These are phyloP conservation scores for Sicyos edulis DNA, from an alignment of 306 rosid genomes.

Conservation along the genomic window DNA sequence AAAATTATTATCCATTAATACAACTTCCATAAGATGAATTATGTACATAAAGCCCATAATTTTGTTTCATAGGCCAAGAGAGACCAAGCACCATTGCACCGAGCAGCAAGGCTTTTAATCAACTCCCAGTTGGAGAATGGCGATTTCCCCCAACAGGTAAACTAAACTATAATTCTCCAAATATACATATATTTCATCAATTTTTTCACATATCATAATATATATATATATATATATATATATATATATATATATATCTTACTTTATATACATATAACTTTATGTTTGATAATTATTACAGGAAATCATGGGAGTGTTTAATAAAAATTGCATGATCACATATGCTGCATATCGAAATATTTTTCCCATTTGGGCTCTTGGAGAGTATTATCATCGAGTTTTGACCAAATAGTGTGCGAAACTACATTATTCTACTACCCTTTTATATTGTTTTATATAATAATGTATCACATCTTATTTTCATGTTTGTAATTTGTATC, in stretches of 20 bases:
- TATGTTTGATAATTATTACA: background rate
- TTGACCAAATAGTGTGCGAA: background rate
- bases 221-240: background rate
- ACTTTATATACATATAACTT: background rate
- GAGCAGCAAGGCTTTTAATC: conserved; percentile 20
- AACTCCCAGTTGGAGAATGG: conserved; percentile 25
- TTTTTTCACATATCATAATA: too few species aligned
- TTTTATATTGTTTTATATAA: background rate
- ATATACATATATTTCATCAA: too few species aligned
- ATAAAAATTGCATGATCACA: conserved; percentile 37
- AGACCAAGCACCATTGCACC: conserved; percentile 19
- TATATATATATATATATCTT: too few species aligned
- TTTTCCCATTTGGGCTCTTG: conserved; percentile 25
- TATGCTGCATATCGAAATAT: conserved; percentile 34
- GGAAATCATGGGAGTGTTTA: conserved; percentile 40
- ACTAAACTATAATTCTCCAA: background rate
- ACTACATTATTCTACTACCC: background rate
- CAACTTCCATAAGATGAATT: too few species aligned
- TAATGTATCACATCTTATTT: background rate
- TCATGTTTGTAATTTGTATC: background rate
- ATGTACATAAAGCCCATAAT: background rate
- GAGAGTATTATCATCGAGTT: conserved; percentile 26
- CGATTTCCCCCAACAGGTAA: conserved; percentile 23
- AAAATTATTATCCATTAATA: too few species aligned
- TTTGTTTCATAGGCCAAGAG: conserved; percentile 11